Base-by-base conservation (phyloP, 2,329 filamentous ascomycete genomes). In the Ophiostoma himal-ulmi region DNA sequence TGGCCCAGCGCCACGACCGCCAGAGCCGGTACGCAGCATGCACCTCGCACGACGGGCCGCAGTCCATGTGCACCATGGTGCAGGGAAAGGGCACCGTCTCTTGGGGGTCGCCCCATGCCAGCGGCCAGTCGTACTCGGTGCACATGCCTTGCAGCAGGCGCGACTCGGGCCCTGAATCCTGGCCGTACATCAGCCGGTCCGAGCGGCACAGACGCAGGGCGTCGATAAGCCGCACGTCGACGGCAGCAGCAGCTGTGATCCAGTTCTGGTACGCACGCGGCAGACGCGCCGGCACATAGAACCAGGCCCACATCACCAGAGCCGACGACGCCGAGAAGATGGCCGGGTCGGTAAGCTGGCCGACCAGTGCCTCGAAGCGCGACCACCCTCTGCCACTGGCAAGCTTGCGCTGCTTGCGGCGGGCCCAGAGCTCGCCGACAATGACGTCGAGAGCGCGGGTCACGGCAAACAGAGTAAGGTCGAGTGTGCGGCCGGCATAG, bases 301-400 rank as follows among this genome's bases (percentile, higher is more conserved):
- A 89, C 91, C 91, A 96, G 22, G 91, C 86, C 90, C 91, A 94
- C 93, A 96, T 96, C 74, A 96, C 89, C 52, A 92, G 81, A 30
- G 89, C 90, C 54, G 86, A 88, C 26, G 91, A 93, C 44, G 84
- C 78, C 64, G 90, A 87, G 78, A 96, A 96, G 22, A 94, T 80
- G 6, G 85, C 80, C 4, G 91, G 86, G 76, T 94, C 90, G n/a
- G 87, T 81, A 52, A 87, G 77, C 11, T 73, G 78, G 34, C 81
- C 80, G 72, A 82, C 73, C 34, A 78, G 70, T 13, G 78, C 76
- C 72, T 87, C 83, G 14, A 81, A 69, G 74, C 78, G 79, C 39
- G 82, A 82, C 84, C 85, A 86, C 14, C 11, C 17, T 72, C 78
- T 81, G 22, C 79, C 78, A 13, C 78, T 76, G 57, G 82, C 80